Percentiles rank a stretch among this genome's conserved stretches.
These are phyloP conservation scores for Kuraishia molischiana DNA, from an alignment of 805 yeast genomes.

Conservation along the genomic window DNA sequence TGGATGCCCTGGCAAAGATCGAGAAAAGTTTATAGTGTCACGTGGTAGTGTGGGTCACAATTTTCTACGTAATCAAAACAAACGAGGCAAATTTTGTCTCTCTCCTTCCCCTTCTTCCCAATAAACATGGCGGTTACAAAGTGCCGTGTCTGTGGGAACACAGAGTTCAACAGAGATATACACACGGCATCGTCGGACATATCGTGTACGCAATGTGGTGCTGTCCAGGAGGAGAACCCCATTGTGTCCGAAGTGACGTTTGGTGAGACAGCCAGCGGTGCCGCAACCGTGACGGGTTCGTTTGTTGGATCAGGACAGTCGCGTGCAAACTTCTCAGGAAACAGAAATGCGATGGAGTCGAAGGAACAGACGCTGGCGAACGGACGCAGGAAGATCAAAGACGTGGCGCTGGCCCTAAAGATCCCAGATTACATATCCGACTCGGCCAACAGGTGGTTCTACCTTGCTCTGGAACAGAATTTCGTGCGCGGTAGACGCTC, in stretches of 20 bases:
- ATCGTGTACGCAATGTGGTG: conserved; percentile 77
- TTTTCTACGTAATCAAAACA: too few species aligned
- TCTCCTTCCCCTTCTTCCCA: not conserved
- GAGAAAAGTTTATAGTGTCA: too few species aligned
- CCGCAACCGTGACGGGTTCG: conserved; percentile 92
- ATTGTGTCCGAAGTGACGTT: conserved; percentile 93
- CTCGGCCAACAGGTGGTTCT: conserved; percentile 84
- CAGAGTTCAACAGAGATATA: conserved; percentile 41
- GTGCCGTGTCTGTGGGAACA: conserved; percentile 43
- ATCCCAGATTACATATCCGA: conserved; percentile 83
- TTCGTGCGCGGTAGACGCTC: conserved; percentile 97
- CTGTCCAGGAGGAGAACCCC: conserved; percentile 83
- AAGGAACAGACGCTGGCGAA: conserved; percentile 83
- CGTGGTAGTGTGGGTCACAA: too few species aligned
- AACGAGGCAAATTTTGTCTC: not conserved
- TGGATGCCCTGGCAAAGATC: conserved; percentile 4
- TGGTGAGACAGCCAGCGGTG: conserved; percentile 88
- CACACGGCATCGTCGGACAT: conserved; percentile 62
- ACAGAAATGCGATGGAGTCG: conserved; percentile 66
- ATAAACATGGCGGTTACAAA: not conserved
- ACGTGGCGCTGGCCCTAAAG: conserved; percentile 66
- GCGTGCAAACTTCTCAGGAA: conserved; percentile 61
- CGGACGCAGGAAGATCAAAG: conserved; percentile 69
- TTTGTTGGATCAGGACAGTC: conserved; percentile 84
- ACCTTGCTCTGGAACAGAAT: conserved; percentile 73